phyloP scores from a whole-genome alignment of 2,329 filamentous ascomycete species.

The Cladosporium halotolerans region DNA sequence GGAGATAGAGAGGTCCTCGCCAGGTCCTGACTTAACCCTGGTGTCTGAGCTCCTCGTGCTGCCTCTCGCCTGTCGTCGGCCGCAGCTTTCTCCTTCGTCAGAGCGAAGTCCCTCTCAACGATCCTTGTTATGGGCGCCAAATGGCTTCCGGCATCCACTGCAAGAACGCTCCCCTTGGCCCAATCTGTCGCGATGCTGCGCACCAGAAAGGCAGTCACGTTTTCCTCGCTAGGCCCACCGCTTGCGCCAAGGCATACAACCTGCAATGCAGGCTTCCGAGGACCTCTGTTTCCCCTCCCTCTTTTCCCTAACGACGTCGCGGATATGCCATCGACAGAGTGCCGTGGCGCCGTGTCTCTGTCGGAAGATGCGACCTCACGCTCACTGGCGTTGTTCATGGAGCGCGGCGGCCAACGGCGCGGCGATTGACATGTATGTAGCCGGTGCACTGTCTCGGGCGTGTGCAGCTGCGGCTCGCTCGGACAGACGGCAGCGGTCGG shows the following conservation, averaged over 20 bases:
- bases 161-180: slow-evolving; percentile 74
- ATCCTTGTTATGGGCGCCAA: slow-evolving; percentile 78
- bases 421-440: slow-evolving; percentile 11
- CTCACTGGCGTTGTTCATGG: slow-evolving; percentile 9
- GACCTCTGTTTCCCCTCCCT: slow-evolving; percentile 12
- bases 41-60: slow-evolving; percentile 5
- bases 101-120: slow-evolving; percentile 53
- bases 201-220: slow-evolving; percentile 82
- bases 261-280: slow-evolving; percentile 33
- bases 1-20: slow-evolving; percentile 10
- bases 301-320: neutral
- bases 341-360: neutral
- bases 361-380: slow-evolving; percentile 1
- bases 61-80: slow-evolving; percentile 7
- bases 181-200: slow-evolving; percentile 73
- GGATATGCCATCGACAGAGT: neutral
- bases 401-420: slow-evolving; percentile 7
- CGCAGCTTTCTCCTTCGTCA: slow-evolving; percentile 25
- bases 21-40: slow-evolving; percentile 8
- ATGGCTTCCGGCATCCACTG: slow-evolving; percentile 91
- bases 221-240: slow-evolving; percentile 84
- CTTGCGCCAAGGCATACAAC: slow-evolving; percentile 62
- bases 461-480: neutral
- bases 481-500: neutral
- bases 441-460: slow-evolving; percentile 5